Conservation (phyloP, 169 alveolate genomes). For the Eimeria sp. region DNA sequence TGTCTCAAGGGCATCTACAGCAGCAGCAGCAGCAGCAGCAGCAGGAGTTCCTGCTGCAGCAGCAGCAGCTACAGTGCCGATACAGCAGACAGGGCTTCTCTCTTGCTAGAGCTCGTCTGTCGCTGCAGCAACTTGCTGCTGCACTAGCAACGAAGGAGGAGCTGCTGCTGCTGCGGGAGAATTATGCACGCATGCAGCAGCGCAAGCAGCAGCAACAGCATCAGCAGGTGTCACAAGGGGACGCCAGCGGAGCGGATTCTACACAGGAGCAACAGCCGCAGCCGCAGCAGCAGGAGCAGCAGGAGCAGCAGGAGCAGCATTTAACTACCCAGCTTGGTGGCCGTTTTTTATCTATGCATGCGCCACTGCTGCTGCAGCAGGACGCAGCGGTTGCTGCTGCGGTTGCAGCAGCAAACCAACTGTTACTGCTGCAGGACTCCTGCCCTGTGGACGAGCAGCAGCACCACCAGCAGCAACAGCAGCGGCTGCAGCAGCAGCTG, state of each 20-base stretch:
- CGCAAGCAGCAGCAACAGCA: slow-evolving; percentile 40
- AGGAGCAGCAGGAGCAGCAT: slow-evolving; percentile 1
- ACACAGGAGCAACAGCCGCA: not conserved
- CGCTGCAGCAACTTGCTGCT: slow-evolving; percentile 53
- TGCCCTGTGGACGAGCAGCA: not conserved
- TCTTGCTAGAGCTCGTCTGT: not conserved
- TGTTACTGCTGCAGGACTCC: slow-evolving; percentile 26
- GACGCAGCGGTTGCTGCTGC: slow-evolving; percentile 17
- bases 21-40: not conserved
- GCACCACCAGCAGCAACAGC: slow-evolving; percentile 1
- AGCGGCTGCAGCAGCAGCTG: slow-evolving; percentile 46
- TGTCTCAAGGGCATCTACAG: not conserved
- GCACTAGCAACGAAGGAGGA: not conserved
- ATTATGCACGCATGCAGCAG: too few species aligned
- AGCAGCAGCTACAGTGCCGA: not conserved
- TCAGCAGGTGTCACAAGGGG: not conserved
- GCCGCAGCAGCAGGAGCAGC: not conserved
- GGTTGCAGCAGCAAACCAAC: slow-evolving; percentile 13
- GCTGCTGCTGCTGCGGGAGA: slow-evolving; percentile 15
- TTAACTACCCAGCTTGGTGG: not conserved
- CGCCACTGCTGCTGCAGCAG: slow-evolving; percentile 19
- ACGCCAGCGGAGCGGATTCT: too few species aligned
- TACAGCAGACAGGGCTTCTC: not conserved
- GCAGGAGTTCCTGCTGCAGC: not conserved
- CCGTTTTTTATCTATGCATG: not conserved